Evolutionary conservation across 106 monocot species (phyloP).

Genomic region (Vanilla planifolia): DNA sequence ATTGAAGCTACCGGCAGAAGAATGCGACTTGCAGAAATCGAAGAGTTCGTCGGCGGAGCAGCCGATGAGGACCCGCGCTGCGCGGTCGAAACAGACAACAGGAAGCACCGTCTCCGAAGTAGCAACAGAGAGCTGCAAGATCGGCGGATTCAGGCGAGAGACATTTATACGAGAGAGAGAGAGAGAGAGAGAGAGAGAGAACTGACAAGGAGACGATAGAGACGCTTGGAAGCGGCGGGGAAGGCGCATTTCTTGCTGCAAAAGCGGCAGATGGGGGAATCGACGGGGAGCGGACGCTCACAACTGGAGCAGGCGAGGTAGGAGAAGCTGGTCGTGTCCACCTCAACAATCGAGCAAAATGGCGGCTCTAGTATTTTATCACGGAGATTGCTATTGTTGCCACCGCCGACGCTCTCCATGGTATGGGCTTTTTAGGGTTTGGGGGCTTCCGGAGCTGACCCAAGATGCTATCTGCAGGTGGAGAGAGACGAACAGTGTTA

Average conservation of each 20-base stretch:
- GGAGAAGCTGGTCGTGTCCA: slow-evolving; percentile 34
- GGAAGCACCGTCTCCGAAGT: slow-evolving; percentile 38
- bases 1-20: slow-evolving; percentile 18
- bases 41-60: slow-evolving; percentile 71
- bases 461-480: no score
- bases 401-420: neutral
- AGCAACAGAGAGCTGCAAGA: slow-evolving; percentile 48
- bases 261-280: slow-evolving; percentile 21
- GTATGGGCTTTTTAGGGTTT: neutral
- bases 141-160: neutral
- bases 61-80: slow-evolving; percentile 49
- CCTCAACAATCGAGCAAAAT: slow-evolving; percentile 49
- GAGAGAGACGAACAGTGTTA: no score
- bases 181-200: neutral
- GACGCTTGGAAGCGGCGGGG: slow-evolving; percentile 20
- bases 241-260: slow-evolving; percentile 26
- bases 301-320: slow-evolving; percentile 74
- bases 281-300: slow-evolving; percentile 40
- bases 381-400: neutral
- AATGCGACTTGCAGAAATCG: slow-evolving; percentile 40
- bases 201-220: slow-evolving; percentile 51
- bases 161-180: neutral
- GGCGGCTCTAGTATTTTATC: slow-evolving; percentile 38
- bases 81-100: slow-evolving; percentile 71
- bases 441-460: no score